These are phyloP conservation scores for Strobilomyces echinocephalus DNA, from an alignment of 768 basidiomycete genomes.

Conservation along the genomic window DNA sequence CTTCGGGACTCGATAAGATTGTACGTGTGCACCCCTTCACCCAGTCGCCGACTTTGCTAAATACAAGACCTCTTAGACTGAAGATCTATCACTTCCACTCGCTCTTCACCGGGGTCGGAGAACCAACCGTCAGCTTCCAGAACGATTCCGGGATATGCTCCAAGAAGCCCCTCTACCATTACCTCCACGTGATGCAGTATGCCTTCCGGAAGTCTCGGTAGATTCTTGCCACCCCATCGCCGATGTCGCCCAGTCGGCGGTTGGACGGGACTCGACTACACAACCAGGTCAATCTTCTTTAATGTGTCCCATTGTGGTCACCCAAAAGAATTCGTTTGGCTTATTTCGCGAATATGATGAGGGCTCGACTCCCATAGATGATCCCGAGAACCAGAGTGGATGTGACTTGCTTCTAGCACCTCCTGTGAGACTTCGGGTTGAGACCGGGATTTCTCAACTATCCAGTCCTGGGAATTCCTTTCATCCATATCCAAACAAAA, in stretches of 20 bases:
- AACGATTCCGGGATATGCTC: neutral
- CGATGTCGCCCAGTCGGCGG: no score
- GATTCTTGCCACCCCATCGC: no score
- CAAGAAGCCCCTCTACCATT: neutral
- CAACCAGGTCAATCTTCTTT: no score
- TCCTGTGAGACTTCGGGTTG: no score
- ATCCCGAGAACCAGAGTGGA: neutral
- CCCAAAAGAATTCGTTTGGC: neutral
- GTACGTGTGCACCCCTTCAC: no score
- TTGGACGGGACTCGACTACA: no score
- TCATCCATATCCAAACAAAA: neutral
- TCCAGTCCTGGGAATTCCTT: neutral
- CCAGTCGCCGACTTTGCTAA: no score
- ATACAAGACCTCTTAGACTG: no score
- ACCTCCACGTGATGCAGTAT: neutral
- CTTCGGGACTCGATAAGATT: no score
- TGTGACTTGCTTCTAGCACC: no score
- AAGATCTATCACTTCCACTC: neutral
- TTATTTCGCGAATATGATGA: neutral
- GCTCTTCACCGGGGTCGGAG: neutral
- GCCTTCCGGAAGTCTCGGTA: no score
- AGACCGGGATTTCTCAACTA: neutral
- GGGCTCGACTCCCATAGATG: neutral
- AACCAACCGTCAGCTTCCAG: neutral
- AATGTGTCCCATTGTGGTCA: no score